These are phyloP conservation scores for Pichia kudriavzevii DNA, from an alignment of 1,139 yeast genomes.

Conservation along the genomic window DNA sequence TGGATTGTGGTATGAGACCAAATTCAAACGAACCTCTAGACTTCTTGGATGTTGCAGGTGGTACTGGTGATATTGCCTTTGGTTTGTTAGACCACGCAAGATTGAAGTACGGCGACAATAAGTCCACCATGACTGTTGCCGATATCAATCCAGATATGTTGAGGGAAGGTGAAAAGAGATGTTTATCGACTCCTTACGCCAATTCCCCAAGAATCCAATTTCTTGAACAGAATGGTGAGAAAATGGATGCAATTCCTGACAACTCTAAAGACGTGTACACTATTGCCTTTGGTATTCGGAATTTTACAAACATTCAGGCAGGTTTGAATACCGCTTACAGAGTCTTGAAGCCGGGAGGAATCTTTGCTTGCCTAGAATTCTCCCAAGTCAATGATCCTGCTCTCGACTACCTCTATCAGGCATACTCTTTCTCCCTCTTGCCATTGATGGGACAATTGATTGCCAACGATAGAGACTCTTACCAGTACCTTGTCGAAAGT, in stretches of 20 bases:
- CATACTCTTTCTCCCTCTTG: conserved; percentile 79
- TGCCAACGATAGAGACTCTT: conserved; percentile 91
- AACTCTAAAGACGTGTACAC: conserved; percentile 93
- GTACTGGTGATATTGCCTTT: conserved; percentile 97
- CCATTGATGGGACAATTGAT: conserved; percentile 95
- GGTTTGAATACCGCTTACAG: conserved; percentile 92
- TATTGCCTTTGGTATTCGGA: conserved; percentile 94
- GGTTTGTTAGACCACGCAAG: conserved; percentile 91
- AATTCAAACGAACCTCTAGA: conserved; percentile 65
- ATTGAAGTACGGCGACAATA: conserved; percentile 63
- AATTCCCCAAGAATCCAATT: conserved; percentile 59
- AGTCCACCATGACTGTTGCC: conserved; percentile 79
- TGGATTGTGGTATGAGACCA: conserved; percentile 93
- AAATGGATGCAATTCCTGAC: conserved; percentile 72
- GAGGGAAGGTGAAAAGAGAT: conserved; percentile 79
- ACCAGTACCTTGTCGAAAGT: conserved; percentile 91
- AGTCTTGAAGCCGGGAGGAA: conserved; percentile 96
- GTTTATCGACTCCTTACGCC: conserved; percentile 40
- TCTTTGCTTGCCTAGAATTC: conserved; percentile 92
- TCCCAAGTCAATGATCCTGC: conserved; percentile 81
- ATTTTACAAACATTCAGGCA: conserved; percentile 88
- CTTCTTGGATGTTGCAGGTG: conserved; percentile 96
- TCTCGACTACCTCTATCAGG: conserved; percentile 69
- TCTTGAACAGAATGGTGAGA: conserved; percentile 89
- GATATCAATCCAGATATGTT: conserved; percentile 97